Base-by-base conservation (phyloP, 495 filamentous ascomycete species). In the Podospora didyma region DNA sequence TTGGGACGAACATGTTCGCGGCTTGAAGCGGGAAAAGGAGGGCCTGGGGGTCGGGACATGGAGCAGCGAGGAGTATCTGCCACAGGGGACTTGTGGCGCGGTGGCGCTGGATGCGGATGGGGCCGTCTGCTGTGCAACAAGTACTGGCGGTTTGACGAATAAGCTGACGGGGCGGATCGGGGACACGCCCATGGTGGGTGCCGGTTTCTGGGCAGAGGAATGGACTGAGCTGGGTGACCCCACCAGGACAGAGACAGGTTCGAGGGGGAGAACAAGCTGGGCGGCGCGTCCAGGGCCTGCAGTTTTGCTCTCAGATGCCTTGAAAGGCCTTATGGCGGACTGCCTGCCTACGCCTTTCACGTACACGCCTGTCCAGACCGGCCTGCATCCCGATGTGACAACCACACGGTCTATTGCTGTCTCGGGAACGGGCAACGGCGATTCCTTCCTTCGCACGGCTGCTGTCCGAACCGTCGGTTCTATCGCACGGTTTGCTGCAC, bases 171-270 rank as follows among this genome's bases (percentile, higher is more conserved):
- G 90, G 1, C 75, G 90, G 12, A 87, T 96, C 57, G 92, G 92
- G 0, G 92, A 96, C 69, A 96, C 92, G 4, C 91, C 92, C 1
- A 88, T 87, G 0, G 75, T 92, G 14, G 92, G 92, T 3, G 89
- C 91, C 2, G 91, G 91, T 9, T 96, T 91, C 65, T 96, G 90
- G 90, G 90, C 90, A 0, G 91, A 95, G 69, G 81, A 89, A 52
- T 95, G 88, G 87, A 73, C 73, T 24, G 81, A 82, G 54, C 53
- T 68, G 19, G 58, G 59, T 0, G 59, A 64, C 22, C 54, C 58
- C 9, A 56, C 57, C 39, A 42, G 1, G 5, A 42, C 39, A 17
- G 39, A 14, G 6, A 14, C 37, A 4, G 39, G 12, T 31, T 4
- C 39, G 39, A 5, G 14, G n/a, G 12, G 5, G 5, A 17, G 14